phyloP scores from a whole-genome alignment of 2,329 filamentous ascomycete species.

The Metarhizium anisopliae region DNA sequence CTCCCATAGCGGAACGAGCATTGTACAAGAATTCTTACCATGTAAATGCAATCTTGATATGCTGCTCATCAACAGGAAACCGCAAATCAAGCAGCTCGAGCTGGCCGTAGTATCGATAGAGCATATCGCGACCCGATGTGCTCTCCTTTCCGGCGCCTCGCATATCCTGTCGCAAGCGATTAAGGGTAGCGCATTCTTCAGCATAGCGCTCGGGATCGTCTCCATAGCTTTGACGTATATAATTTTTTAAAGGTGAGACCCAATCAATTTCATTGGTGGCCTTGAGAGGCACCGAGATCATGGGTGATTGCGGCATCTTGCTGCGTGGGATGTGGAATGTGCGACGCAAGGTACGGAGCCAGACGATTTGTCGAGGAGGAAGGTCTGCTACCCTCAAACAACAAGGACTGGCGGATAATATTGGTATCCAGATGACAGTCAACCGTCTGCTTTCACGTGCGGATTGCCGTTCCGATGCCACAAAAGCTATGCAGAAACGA shows the following conservation, averaged over 20 bases:
- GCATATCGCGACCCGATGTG: conserved; percentile 80
- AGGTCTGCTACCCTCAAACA: background rate
- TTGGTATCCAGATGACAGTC: background rate
- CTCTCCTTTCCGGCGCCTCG: conserved; percentile 94
- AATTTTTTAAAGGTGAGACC: conserved; percentile 82
- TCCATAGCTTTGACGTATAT: conserved; percentile 89
- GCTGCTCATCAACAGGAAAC: conserved; percentile 96
- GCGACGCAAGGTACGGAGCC: background rate
- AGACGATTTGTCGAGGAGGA: background rate
- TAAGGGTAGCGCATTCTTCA: conserved; percentile 90
- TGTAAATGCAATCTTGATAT: conserved; percentile 98
- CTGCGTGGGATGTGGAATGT: conserved; percentile 1
- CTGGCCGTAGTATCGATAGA: conserved; percentile 97
- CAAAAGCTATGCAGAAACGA: background rate
- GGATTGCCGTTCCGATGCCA: background rate
- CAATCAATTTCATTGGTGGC: conserved; percentile 97
- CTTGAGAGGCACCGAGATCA: conserved; percentile 92
- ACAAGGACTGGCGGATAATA: background rate
- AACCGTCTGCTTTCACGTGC: background rate
- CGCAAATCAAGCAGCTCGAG: conserved; percentile 87
- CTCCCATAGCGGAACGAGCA: background rate
- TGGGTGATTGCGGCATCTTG: conserved; percentile 75
- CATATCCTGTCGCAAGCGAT: conserved; percentile 95
- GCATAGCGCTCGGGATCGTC: conserved; percentile 94
- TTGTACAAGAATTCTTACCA: conserved; percentile 51